Conservation (phyloP, 306 rosid genomes). For the Senna siamea region DNA sequence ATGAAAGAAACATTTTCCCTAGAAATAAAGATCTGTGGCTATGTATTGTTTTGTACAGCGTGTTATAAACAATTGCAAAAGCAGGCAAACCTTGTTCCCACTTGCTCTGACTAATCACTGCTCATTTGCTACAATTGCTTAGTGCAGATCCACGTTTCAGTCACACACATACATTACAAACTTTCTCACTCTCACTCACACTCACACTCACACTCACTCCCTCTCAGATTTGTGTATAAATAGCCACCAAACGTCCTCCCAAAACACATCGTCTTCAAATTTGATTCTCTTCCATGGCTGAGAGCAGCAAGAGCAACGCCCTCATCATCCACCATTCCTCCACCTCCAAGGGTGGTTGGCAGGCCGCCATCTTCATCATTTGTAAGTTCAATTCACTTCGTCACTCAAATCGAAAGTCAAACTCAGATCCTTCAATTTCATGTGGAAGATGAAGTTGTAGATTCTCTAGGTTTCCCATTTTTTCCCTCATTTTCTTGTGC, state of each 20-base stretch:
- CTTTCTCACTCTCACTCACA: neutral
- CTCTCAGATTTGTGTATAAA: conserved; percentile 18
- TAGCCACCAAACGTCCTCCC: neutral
- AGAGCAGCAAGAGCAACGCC: conserved; percentile 36
- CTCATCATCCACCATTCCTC: conserved; percentile 42
- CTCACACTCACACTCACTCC: neutral
- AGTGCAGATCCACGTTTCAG: neutral
- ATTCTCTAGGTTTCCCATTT: no score
- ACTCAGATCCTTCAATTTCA: no score
- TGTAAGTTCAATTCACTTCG: conserved; percentile 33
- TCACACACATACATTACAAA: neutral
- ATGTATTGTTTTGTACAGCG: no score
- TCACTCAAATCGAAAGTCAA: no score
- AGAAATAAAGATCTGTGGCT: no score
- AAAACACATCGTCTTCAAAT: neutral
- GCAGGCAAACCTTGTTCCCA: no score
- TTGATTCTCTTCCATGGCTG: neutral
- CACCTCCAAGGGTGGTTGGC: conserved; percentile 49
- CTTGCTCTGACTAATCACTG: no score
- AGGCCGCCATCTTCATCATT: conserved; percentile 60
- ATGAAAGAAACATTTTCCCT: no score
- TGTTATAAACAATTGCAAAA: no score
- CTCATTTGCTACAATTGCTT: no score
- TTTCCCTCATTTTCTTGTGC: no score
- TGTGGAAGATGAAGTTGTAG: no score